Percentiles rank a stretch among this genome's conserved stretches.
These are phyloP conservation scores for Auxenochlorella protothecoides DNA, from an alignment of 139 green algal genomes.

Conservation along the genomic window DNA sequence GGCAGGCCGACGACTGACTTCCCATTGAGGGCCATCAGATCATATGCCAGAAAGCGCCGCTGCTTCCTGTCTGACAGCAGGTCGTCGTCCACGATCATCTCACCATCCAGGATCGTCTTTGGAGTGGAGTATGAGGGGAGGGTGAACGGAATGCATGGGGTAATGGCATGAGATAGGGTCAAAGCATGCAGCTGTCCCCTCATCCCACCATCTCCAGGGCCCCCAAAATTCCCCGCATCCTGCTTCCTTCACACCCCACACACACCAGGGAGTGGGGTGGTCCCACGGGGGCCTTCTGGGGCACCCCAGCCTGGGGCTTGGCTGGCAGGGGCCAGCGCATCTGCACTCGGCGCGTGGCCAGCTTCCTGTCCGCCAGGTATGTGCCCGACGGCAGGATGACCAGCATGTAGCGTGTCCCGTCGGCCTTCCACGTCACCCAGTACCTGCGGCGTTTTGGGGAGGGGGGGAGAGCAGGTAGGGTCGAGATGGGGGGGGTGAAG, in stretches of 20 bases:
- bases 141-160: neutral
- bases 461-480: neutral
- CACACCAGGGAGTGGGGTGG: constrained; percentile 12
- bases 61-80: constrained; percentile 19
- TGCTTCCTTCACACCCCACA: too few species aligned
- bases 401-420: constrained; percentile 94
- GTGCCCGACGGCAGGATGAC: constrained; percentile 52
- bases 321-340: constrained; percentile 35
- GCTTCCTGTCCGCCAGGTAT: constrained; percentile 87
- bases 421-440: constrained; percentile 92
- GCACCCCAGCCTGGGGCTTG: neutral
- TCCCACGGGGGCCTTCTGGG: constrained; percentile 12
- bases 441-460: constrained; percentile 32
- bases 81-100: constrained; percentile 91
- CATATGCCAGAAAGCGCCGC: constrained; percentile 77
- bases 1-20: constrained; percentile 27
- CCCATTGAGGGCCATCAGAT: constrained; percentile 65
- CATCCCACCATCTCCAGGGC: too few species aligned
- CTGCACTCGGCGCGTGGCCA: constrained; percentile 47
- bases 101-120: constrained; percentile 85
- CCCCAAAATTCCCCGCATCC: too few species aligned
- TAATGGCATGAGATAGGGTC: too few species aligned
- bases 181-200: too few species aligned
- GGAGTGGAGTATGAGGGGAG: neutral
- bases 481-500: neutral